Base-by-base conservation (phyloP, 2,329 filamentous ascomycete genomes). In the Cryphonectria nitschkei region DNA sequence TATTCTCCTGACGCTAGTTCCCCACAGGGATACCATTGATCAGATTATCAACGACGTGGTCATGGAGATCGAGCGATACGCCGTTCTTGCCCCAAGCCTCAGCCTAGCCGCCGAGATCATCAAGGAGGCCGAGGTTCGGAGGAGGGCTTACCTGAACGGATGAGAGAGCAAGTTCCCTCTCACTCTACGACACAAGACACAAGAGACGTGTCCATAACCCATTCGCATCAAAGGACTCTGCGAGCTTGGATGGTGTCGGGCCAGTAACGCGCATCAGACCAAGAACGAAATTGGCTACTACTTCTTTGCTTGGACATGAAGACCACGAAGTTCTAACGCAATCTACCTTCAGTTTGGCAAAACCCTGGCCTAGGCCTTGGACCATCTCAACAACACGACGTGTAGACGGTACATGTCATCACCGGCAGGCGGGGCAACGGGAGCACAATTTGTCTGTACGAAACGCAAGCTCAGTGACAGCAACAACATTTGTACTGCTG, bases 21-120 rank as follows among this genome's bases (percentile, higher is more conserved):
- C 87, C 41, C 84, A 86, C 73, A 83, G 85, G 68, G 86, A 89
- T 73, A 84, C 89, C 50, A 88, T 95, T 75, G 92, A 95, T 79
- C 86, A 88, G 70, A 93, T 95, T 75, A 93, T 95, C 80, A 90
- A 90, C 76, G 89, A 93, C 70, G 92, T 95, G 63, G 88, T 95
- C 62, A 83, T 89, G 72, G 93, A 95, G 77, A 89, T 95, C 72
- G 90, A 93, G 78, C 86, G 89, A 74, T 92, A 94, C 78, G 88
- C 91, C 0, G 88, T 91, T 74, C 83, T 96, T 43, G 92, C 93
- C 3, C 93, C 93, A 7, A 95, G 92, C 76, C 83, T 95, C 43
- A 88, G 87, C 74, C 83, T 95, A 65, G 90, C 91, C n/a, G 90
- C 91, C 32, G 93, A 95, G 77, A 94, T 95, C 72, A 88, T 95